These are phyloP conservation scores for Acanthamoeba lenticulata DNA, from an alignment of 208 protist species.

Conservation along the genomic window DNA sequence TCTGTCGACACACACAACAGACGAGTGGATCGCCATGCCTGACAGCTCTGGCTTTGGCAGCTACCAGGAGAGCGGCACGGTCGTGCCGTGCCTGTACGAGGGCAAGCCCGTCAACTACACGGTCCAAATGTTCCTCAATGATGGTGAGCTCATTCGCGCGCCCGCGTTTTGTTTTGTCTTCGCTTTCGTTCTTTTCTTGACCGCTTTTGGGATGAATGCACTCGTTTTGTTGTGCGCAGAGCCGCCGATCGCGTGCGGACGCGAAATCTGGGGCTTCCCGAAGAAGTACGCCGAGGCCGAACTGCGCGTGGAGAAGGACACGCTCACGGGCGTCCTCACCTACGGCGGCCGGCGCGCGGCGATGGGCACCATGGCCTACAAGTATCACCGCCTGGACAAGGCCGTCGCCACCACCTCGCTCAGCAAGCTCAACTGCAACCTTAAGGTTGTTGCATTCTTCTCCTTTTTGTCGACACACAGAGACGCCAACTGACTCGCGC, in stretches of 20 bases:
- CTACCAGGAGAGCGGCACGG: constrained; percentile 20
- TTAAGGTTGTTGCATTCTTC: background rate
- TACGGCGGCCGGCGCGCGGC: background rate
- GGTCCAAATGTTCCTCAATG: constrained; percentile 53
- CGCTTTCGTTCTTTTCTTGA: too few species aligned
- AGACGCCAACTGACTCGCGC: too few species aligned
- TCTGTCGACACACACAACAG: background rate
- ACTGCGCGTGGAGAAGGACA: constrained; percentile 52
- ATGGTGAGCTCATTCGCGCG: background rate
- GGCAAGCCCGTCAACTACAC: constrained; percentile 59
- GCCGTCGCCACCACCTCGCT: background rate
- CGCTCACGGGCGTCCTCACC: background rate
- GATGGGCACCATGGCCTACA: constrained; percentile 64
- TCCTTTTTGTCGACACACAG: background rate
- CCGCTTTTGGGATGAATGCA: too few species aligned
- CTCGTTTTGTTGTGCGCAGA: background rate
- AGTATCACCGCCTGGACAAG: background rate
- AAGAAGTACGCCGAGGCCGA: constrained; percentile 24
- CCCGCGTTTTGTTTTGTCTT: too few species aligned
- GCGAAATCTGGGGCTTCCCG: constrained; percentile 60
- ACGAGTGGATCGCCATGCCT: constrained; percentile 66
- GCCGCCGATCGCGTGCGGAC: constrained; percentile 17
- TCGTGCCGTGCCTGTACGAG: constrained; percentile 40
- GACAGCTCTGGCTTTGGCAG: constrained; percentile 57
- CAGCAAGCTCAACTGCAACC: constrained; percentile 27